These are phyloP conservation scores for Populus trichocarpa DNA, from an alignment of 441 rosid genomes.

Conservation along the genomic window DNA sequence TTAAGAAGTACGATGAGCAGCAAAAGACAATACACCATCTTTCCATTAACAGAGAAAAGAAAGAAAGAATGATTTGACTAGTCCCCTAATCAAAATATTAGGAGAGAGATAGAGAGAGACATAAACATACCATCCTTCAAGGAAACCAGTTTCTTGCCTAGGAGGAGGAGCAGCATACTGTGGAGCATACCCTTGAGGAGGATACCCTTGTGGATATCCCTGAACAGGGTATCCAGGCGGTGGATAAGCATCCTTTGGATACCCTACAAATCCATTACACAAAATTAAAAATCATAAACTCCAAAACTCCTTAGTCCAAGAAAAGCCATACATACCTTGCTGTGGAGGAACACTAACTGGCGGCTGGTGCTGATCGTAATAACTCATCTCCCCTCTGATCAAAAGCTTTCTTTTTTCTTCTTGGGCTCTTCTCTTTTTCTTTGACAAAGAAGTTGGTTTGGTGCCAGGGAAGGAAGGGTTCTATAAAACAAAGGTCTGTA, in stretches of 20 bases:
- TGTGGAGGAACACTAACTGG: constrained; percentile 65
- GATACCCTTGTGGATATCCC: constrained; percentile 31
- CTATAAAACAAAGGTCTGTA: too few relatives aligned
- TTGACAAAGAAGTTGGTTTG: too few relatives aligned
- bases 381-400: too few relatives aligned
- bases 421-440: too few relatives aligned
- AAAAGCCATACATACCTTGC: constrained; percentile 40
- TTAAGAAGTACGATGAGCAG: too few relatives aligned
- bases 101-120: not conserved
- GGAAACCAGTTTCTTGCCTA: constrained; percentile 42
- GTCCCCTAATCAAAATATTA: too few relatives aligned
- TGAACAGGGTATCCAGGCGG: constrained; percentile 63
- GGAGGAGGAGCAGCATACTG: constrained; percentile 46
- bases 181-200: constrained; percentile 46
- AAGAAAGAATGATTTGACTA: too few relatives aligned
- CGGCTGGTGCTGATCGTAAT: too few relatives aligned
- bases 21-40: too few relatives aligned
- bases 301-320: not conserved
- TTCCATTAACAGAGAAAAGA: too few relatives aligned
- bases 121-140: constrained; percentile 61
- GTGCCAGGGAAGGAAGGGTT: too few relatives aligned
- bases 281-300: not conserved
- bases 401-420: too few relatives aligned
- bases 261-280: constrained; percentile 31
- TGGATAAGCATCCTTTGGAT: constrained; percentile 70